Evolutionary conservation across 2,329 filamentous ascomycete species (phyloP).

Genomic region (Fusarium citri): DNA sequence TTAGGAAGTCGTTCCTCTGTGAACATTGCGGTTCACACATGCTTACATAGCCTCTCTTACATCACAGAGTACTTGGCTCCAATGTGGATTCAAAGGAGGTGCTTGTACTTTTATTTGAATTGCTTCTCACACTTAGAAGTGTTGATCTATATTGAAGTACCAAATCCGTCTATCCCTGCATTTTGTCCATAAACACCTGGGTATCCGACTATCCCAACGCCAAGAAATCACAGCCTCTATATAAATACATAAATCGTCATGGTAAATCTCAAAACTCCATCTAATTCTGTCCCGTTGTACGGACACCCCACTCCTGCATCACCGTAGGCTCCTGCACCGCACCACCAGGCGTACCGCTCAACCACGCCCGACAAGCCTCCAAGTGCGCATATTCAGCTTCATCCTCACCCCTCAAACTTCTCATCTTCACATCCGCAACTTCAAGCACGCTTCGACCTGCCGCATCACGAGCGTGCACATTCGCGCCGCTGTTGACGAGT

Average conservation of each 20-base stretch:
- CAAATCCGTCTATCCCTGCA: conserved; percentile 8
- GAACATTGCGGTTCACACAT: background rate
- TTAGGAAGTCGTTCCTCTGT: conserved; percentile 16
- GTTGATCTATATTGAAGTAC: background rate
- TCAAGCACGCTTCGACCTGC: conserved; percentile 59
- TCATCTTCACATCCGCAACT: conserved; percentile 57
- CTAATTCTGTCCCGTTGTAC: background rate
- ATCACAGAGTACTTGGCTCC: background rate
- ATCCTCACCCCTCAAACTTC: conserved; percentile 45
- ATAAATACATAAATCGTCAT: background rate
- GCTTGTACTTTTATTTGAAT: background rate
- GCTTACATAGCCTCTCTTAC: background rate
- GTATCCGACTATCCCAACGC: conserved; percentile 29
- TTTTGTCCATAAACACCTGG: conserved; percentile 6
- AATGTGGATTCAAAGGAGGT: background rate
- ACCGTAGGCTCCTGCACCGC: conserved; percentile 56
- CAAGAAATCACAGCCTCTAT: background rate
- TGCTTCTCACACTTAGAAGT: background rate
- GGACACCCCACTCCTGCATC: conserved; percentile 55
- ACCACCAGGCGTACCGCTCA: conserved; percentile 53
- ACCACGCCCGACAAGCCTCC: conserved; percentile 59
- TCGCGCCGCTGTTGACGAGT: conserved; percentile 60
- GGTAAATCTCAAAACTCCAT: background rate
- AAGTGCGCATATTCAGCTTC: conserved; percentile 55
- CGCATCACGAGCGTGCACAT: conserved; percentile 59